Evolutionary conservation across 768 basidiomycete species (phyloP), one percentile per base, ranked within the genome.

Genomic region (Amanita jacksonii): DNA sequence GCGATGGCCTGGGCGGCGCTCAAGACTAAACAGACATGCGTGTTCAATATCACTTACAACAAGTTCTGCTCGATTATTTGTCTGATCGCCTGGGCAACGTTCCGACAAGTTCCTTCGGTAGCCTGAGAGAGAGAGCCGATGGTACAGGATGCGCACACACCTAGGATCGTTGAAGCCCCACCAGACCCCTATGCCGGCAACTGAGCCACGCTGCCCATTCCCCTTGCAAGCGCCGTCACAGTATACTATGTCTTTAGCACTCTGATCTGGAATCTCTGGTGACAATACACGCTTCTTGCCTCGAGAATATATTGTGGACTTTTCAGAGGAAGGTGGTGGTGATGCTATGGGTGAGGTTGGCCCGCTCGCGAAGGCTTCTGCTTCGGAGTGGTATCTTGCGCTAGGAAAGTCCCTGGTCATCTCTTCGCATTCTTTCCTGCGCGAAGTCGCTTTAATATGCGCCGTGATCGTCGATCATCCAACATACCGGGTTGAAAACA

Each of bases 141-240:
- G 9, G n/a, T 12, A 37, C 23, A 23, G 8, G 23, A 32, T 16
- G 34, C 7, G 34, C 47, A 50, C 62, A 38, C 36, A 78, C 85
- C 85, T 67, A 24, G 74, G 59, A 60, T 90, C 84, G 46, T 70
- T 56, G 8, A 57, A 61, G 0, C 82, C 87, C 86, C 87, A 97
- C 78, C 81, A 97, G 0, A 97, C 87, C 0, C 93, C 93, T 33
- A 91, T 62, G 1, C 93, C 93, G 1, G 89, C 93, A 32, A 74
- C 51, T 0, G 85, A 72, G 1, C 72, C 76, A 2, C 22, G 23
- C 54, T 78, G 63, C 0, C 93, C 93, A 56, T 97, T 97, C 2
- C 81, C 77, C 54, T 75, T 77, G 51, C 89, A 91, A 5, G 90
- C 84, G 8, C 93, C 93, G 59, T 97, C 93, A 15, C 74, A 81